Evolutionary conservation across 225 moss, liverwort and hornwort genomes (phyloP), one percentile per base, ranked within the genome.

Genomic region (Physcomitrellopsis africana): DNA sequence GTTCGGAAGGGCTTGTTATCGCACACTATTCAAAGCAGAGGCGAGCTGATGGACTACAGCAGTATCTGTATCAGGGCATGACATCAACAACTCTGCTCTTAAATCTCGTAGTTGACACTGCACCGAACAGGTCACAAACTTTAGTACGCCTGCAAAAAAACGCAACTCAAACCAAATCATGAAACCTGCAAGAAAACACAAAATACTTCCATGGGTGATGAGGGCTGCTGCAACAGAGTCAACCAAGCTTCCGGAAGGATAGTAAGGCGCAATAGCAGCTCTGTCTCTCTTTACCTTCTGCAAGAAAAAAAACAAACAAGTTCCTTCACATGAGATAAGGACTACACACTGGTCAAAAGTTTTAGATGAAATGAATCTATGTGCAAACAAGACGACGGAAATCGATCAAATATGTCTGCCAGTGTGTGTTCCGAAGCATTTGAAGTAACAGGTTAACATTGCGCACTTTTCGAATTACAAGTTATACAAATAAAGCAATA

Each of bases 171-270:
- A 37, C 32, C 32, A 37, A 37, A 23, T 18, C 4, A 23, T 18
- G 26, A 52, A 69, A 51, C 1, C 12, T 6, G 15, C 23, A 41
- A 52, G 4, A 37, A 37, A 37, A 7, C 32, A 37, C 1, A 45
- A 67, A 29, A 7, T 43, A 41, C 90, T 83, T 80, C 94, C 94
- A 73, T 90, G 79, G 9, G 92, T 91, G 53, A 97, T 85, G 70
- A 97, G 86, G 10, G 90, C 93, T 65, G 97, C 97, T 63, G 94
- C 86, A 78, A 92, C 81, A 78, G 93, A 94, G 51, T 94, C 97
- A 14, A 94, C 92, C 80, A 97, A 76, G 74, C 94, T 94, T 75
- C 97, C 97, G 18, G 94, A 93, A 57, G 97, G 94, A 53, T 86
- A 94, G 75, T 91, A 92, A 11, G 94, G 89, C 14, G 80, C 88